A percentile compares a stretch with the other conserved stretches of the same genome.
Evolutionary conservation across 2,329 filamentous ascomycete species (phyloP).

Genomic region (Epichloe scottii): DNA sequence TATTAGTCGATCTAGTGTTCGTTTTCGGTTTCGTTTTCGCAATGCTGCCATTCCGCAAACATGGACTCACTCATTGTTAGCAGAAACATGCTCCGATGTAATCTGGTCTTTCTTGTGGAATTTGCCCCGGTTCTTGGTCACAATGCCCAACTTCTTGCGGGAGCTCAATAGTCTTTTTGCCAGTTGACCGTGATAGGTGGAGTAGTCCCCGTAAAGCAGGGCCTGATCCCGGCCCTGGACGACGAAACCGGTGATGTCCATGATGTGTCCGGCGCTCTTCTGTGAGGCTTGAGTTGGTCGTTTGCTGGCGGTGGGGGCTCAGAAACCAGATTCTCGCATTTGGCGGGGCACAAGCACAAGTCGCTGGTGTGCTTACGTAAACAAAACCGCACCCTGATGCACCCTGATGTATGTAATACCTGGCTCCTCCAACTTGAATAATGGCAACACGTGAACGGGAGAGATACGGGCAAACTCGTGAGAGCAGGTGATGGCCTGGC

Average conservation of each 20-base stretch:
- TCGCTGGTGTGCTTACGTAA: not conserved
- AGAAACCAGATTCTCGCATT: not conserved
- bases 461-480: too few species aligned
- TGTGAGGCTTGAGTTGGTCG: not conserved
- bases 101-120: conserved; percentile 59
- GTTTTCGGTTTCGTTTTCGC: conserved; percentile 5
- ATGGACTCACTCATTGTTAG: conserved; percentile 4
- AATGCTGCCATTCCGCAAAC: not conserved
- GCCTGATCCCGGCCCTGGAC: conserved; percentile 69
- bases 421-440: too few species aligned
- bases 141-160: conserved; percentile 73
- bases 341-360: not conserved
- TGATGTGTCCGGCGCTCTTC: conserved; percentile 22
- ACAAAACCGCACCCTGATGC: not conserved
- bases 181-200: conserved; percentile 68
- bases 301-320: not conserved
- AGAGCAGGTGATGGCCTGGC: too few species aligned
- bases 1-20: not conserved
- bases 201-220: conserved; percentile 79
- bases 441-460: too few species aligned
- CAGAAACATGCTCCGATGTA: conserved; percentile 60
- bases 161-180: conserved; percentile 70
- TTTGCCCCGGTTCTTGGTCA: conserved; percentile 77
- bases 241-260: conserved; percentile 86
- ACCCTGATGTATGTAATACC: too few species aligned